These are phyloP conservation scores for Fusarium nisikadoi DNA, from an alignment of 2,329 filamentous ascomycete genomes.

Conservation along the genomic window DNA sequence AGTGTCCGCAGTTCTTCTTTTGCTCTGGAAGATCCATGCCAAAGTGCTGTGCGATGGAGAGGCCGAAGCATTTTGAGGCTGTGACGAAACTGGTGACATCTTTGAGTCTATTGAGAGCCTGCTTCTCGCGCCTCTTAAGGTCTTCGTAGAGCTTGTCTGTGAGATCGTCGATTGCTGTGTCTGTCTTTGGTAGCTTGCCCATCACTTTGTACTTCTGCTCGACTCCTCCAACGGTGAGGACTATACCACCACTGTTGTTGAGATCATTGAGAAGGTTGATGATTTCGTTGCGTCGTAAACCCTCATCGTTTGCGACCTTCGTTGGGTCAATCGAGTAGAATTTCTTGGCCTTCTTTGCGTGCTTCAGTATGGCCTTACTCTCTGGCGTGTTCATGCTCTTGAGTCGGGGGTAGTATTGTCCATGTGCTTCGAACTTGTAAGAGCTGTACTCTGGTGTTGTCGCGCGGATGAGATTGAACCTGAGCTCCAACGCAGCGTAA, in stretches of 20 bases:
- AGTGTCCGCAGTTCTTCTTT: conserved; percentile 63
- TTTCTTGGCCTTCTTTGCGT: conserved; percentile 54
- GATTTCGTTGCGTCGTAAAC: conserved; percentile 57
- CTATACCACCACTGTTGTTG: conserved; percentile 60
- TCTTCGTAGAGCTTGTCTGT: conserved; percentile 59
- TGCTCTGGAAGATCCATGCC: conserved; percentile 61
- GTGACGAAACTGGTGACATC: conserved; percentile 66
- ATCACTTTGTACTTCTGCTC: conserved; percentile 65
- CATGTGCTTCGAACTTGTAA: conserved; percentile 60
- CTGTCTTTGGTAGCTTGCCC: conserved; percentile 55
- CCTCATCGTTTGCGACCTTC: conserved; percentile 43
- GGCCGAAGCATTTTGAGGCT: conserved; percentile 61
- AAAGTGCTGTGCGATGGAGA: conserved; percentile 65
- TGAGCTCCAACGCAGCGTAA: conserved; percentile 70
- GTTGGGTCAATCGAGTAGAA: conserved; percentile 62
- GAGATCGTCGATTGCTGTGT: conserved; percentile 56
- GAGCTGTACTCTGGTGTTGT: conserved; percentile 66
- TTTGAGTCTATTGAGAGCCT: conserved; percentile 62
- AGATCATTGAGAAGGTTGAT: conserved; percentile 66
- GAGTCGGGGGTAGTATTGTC: conserved; percentile 46
- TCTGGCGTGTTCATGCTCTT: conserved; percentile 53
- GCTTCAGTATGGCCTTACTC: conserved; percentile 56
- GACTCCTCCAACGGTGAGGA: conserved; percentile 63
- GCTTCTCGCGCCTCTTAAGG: conserved; percentile 61
- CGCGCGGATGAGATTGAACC: conserved; percentile 65